Percentiles rank a stretch among this genome's conserved stretches.
Evolutionary conservation across 129 eudicot species (phyloP).

Genomic region (Pittosporum tobira): DNA sequence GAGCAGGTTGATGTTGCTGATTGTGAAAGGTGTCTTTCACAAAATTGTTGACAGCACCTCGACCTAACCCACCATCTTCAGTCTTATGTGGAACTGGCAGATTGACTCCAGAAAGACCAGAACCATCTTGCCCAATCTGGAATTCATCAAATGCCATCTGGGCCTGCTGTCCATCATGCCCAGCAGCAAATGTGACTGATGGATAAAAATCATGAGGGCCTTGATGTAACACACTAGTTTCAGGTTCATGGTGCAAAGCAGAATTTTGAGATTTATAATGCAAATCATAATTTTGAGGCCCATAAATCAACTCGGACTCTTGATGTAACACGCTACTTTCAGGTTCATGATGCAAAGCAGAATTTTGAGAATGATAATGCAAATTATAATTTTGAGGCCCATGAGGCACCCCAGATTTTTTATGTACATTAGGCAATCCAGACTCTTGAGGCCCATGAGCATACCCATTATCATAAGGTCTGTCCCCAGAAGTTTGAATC

Average conservation of each 20-base stretch:
- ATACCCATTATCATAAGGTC: neutral
- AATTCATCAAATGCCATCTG: conserved; percentile 24
- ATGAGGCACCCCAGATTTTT: conserved; percentile 14
- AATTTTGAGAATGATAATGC: conserved; percentile 26
- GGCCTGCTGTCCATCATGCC: conserved; percentile 14
- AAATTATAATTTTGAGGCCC: neutral
- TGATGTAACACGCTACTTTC: conserved; percentile 18
- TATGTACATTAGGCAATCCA: conserved; percentile 17
- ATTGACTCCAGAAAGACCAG: conserved; percentile 25
- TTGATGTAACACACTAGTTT: conserved; percentile 17
- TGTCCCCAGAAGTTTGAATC: conserved; percentile 30
- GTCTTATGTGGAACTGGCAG: conserved; percentile 17
- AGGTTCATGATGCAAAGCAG: conserved; percentile 18
- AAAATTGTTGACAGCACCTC: conserved; percentile 18
- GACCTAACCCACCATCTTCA: conserved; percentile 24
- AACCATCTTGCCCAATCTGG: conserved; percentile 21
- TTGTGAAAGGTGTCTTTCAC: conserved; percentile 28
- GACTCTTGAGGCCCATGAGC: conserved; percentile 20
- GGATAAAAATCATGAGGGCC: conserved; percentile 16
- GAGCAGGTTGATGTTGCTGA: conserved; percentile 29
- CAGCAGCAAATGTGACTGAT: conserved; percentile 19
- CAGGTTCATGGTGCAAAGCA: conserved; percentile 16
- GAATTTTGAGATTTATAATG: conserved; percentile 28
- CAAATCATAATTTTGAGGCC: conserved; percentile 6
- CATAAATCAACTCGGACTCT: neutral